These are phyloP conservation scores for Persicaria maculosa DNA, from an alignment of 148 eudicot species.

Conservation along the genomic window DNA sequence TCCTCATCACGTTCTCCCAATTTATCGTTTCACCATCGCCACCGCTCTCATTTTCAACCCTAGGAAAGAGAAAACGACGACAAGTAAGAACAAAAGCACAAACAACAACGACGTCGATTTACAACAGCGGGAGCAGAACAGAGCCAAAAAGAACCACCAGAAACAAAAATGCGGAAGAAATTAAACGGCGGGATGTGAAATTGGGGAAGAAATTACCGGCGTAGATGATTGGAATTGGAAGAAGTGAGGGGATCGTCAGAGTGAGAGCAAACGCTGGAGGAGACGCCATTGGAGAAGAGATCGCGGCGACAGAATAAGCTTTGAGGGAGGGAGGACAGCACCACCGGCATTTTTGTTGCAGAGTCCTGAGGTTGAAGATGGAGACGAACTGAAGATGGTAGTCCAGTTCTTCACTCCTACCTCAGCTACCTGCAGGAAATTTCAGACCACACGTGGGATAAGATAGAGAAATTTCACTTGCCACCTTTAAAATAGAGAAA, in stretches of 20 bases:
- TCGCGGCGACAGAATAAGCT: conserved; percentile 50
- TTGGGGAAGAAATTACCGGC: not conserved
- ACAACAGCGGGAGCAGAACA: not conserved
- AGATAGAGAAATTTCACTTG: too few species aligned
- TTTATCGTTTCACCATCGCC: conserved; percentile 15
- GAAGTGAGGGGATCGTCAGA: conserved; percentile 19
- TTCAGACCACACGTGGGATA: too few species aligned
- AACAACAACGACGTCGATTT: not conserved
- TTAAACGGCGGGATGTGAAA: not conserved
- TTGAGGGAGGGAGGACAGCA: not conserved
- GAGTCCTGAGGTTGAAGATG: not conserved
- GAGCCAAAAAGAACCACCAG: not conserved
- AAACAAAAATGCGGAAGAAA: not conserved
- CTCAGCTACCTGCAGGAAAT: too few species aligned
- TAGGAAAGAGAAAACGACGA: conserved; percentile 11
- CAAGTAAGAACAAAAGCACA: not conserved
- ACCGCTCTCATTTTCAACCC: conserved; percentile 20
- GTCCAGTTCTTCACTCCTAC: too few species aligned
- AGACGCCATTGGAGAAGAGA: conserved; percentile 55
- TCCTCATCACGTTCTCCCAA: conserved; percentile 24
- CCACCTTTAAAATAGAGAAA: too few species aligned
- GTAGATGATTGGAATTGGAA: conserved; percentile 17
- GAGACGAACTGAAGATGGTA: too few species aligned
- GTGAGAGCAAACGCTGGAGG: conserved; percentile 34
- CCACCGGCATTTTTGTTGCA: not conserved